A percentile compares a stretch with the other conserved stretches of the same genome.
These are phyloP conservation scores for Aquilaria agallochum DNA, from an alignment of 441 rosid species.

Conservation along the genomic window DNA sequence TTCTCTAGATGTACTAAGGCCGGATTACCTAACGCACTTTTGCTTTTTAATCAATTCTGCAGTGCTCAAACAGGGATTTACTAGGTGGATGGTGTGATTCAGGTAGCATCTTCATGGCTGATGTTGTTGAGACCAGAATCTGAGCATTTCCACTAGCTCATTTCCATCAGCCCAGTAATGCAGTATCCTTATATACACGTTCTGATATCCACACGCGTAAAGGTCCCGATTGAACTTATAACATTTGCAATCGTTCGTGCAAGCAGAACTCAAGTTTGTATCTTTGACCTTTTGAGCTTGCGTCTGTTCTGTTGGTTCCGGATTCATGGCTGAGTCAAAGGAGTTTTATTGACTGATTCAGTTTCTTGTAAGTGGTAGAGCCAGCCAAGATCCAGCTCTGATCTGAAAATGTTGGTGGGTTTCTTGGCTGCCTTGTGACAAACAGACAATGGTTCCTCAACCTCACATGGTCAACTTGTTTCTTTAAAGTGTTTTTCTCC, in stretches of 20 bases:
- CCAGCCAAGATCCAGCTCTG: conserved; percentile 5
- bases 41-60: conserved; percentile 20
- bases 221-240: conserved; percentile 3
- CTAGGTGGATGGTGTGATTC: conserved; percentile 76
- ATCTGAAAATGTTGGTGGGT: conserved; percentile 13
- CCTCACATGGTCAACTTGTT: conserved; percentile 8
- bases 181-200: conserved; percentile 8
- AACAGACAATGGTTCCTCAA: not conserved
- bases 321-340: conserved; percentile 2
- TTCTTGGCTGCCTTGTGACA: conserved; percentile 4
- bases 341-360: not conserved
- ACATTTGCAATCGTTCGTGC: not conserved
- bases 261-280: conserved; percentile 8
- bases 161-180: conserved; percentile 7
- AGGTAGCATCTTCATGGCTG: conserved; percentile 54
- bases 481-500: not conserved
- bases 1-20: too few relatives aligned
- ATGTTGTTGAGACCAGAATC: conserved; percentile 21
- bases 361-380: not conserved
- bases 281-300: conserved; percentile 1
- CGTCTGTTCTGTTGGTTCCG: not conserved
- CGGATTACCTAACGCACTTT: not conserved
- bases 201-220: not conserved
- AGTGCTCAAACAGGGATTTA: conserved; percentile 46
- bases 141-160: conserved; percentile 2